These are phyloP conservation scores for Dentipellis fragilis DNA, from an alignment of 768 basidiomycete species.

Conservation along the genomic window DNA sequence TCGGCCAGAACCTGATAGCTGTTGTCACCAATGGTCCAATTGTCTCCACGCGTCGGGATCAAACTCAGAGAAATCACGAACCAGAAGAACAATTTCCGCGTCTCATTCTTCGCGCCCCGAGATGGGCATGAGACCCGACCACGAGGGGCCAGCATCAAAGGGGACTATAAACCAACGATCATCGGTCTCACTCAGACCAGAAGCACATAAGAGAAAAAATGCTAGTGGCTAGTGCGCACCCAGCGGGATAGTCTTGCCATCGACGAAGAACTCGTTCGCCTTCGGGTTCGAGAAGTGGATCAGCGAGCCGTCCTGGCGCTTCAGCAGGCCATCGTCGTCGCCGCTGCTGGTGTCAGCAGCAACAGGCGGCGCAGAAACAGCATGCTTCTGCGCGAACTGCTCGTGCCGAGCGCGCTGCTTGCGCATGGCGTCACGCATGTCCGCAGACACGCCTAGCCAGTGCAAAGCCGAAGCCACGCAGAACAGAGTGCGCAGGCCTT, in stretches of 20 bases:
- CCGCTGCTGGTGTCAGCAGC: neutral
- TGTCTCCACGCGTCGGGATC: neutral
- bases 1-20: conserved; percentile 23
- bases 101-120: conserved; percentile 26
- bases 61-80: neutral
- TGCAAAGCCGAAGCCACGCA: neutral
- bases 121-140: conserved; percentile 23
- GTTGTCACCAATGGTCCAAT: neutral
- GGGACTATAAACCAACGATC: conserved; percentile 16
- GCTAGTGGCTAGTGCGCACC: conserved; percentile 19
- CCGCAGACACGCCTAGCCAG: neutral
- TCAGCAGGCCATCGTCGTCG: neutral
- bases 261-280: conserved; percentile 23
- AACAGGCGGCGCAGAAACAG: neutral
- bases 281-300: conserved; percentile 3
- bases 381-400: neutral
- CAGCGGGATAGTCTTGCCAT: conserved; percentile 23
- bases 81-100: conserved; percentile 31
- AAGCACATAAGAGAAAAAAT: neutral
- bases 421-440: neutral
- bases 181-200: neutral
- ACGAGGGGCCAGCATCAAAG: conserved; percentile 27
- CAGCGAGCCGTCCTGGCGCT: conserved; percentile 3
- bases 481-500: neutral
- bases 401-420: neutral